Evolutionary conservation across 192 early-diverging fungal genomes (phyloP), one percentile per base, ranked within the genome.

Genomic region (Mortierella antarctica): DNA sequence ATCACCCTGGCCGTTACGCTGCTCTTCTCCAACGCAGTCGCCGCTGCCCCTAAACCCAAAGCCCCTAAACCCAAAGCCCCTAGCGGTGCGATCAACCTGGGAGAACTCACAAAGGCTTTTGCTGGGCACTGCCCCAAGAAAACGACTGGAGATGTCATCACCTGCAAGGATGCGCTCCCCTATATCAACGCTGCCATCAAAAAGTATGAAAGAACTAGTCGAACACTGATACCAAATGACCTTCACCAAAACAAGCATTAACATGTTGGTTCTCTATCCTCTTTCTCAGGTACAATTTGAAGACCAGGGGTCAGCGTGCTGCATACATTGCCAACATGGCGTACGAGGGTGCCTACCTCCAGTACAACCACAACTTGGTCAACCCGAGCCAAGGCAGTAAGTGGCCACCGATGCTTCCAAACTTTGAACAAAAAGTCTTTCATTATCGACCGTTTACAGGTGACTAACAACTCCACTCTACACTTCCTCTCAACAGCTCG

Each of bases 261-360:
- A 48, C n/a, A 23, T 49, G 3, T 42, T 45, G 11, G 23, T 65
- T 13, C 14, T 44, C 52, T 17, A 21, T 5, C 6, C 40, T 18
- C n/a, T 8, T 39, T 45, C 10, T 20, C 47, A 61, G 69, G 69
- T 72, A 80, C 60, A 47, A 47, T 2, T 48, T 80, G 40, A 80
- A 67, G 65, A 67, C 77, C 48, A 67, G 57, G 44, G 77, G 77
- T n/a, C 77, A 80, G 42, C 51, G 57, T 31, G 77, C 77, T 52
- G 77, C 77, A 14, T 80, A 80, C 42, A 71, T 80, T 41, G 69
- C 77, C 60, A 80, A 53, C 60, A 80, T 80, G 77, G 70, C 70
- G 44, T 80, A 64, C 44, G 77, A 80, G 48, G 65, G 77, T 5
- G 77, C 70, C 5, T 63, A 72, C 62, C 63, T 80, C 57, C 55